Base-by-base conservation (phyloP, 441 rosid genomes). In the Erodium chrysanthum region DNA sequence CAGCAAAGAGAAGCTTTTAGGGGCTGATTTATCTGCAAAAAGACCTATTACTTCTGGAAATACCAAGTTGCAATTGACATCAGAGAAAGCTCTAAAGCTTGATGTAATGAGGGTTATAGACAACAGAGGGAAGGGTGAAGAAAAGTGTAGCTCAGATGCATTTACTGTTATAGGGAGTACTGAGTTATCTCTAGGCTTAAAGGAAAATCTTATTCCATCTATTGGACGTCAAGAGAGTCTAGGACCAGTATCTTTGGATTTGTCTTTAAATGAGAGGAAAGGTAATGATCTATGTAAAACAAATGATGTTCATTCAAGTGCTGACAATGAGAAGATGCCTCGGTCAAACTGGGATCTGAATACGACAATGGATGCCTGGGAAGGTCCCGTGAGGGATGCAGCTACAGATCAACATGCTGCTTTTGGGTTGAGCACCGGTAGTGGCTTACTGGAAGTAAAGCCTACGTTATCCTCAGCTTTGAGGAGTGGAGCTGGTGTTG, bases 321-420 rank as follows among this genome's bases (percentile, higher is more conserved):
- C 29, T 42, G 68, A 70, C 33, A 74, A 68, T 68, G 62, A 73
- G 64, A 66, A 68, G 74, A 64, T 60, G 60, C 11, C 59, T 44
- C 44, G 96, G 81, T 81, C 86, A 61, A 88, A 84, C 35, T 92
- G 93, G 96, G 96, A 92, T 74, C 80, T 90, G 80, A 92, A 90
- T 80, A 88, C 85, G 20, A 84, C 93, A 67, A 85, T 88, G 93
- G 96, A 92, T 86, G 76, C 81, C 62, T 90, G 96, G 96, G 88
- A 81, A 74, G 87, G 75, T 74, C 56, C 78, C 77, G 65, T 42
- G 35, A 73, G 69, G 66, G 82, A 76, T 72, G 74, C 20, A 27
- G 72, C 73, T 71, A 71, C 67, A 46, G 73, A 70, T 75, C 66
- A 74, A 69, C 73, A 33, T 42, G 69, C 83, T 54, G 64, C 60